Evolutionary conservation across 495 filamentous ascomycete species (phyloP).

Genomic region (Tetracladium marchalianum): DNA sequence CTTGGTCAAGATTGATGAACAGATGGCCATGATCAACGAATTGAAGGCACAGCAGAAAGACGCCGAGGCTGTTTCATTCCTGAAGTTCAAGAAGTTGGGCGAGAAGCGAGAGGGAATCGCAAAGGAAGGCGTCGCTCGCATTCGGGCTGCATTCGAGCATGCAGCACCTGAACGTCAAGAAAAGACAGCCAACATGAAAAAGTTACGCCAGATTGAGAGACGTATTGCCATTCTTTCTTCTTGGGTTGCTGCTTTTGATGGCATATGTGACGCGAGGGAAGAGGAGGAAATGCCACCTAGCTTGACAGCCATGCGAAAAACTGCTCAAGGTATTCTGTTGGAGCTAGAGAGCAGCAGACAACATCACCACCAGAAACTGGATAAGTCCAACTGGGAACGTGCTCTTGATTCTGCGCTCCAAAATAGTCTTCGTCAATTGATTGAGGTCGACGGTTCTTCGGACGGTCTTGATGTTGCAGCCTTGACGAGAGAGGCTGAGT

Average conservation of each 20-base stretch:
- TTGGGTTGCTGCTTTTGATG: slow-evolving; percentile 91
- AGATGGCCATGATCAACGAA: slow-evolving; percentile 87
- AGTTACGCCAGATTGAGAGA: slow-evolving; percentile 71
- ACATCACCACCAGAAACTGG: slow-evolving; percentile 75
- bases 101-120: slow-evolving; percentile 72
- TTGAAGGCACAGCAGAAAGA: slow-evolving; percentile 88
- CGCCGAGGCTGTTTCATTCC: slow-evolving; percentile 73
- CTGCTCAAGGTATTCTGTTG: slow-evolving; percentile 73
- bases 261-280: slow-evolving; percentile 61
- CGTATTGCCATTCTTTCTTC: slow-evolving; percentile 73
- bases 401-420: slow-evolving; percentile 78
- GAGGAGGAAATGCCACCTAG: slow-evolving; percentile 55
- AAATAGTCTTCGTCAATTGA: slow-evolving; percentile 69
- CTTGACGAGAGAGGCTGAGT: slow-evolving; percentile 71
- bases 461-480: slow-evolving; percentile 64
- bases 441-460: slow-evolving; percentile 54
- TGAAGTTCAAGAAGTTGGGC: slow-evolving; percentile 79
- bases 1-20: slow-evolving; percentile 94
- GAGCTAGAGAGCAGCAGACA: slow-evolving; percentile 85
- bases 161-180: slow-evolving; percentile 70
- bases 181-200: slow-evolving; percentile 69
- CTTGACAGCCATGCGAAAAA: slow-evolving; percentile 70
- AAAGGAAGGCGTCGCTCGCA: slow-evolving; percentile 71
- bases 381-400: slow-evolving; percentile 76
- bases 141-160: slow-evolving; percentile 78